Evolutionary conservation across 371 early-diverging fungal species (phyloP), one percentile per base, ranked within the genome.

Genomic region (Saksenaea vasiformis): DNA sequence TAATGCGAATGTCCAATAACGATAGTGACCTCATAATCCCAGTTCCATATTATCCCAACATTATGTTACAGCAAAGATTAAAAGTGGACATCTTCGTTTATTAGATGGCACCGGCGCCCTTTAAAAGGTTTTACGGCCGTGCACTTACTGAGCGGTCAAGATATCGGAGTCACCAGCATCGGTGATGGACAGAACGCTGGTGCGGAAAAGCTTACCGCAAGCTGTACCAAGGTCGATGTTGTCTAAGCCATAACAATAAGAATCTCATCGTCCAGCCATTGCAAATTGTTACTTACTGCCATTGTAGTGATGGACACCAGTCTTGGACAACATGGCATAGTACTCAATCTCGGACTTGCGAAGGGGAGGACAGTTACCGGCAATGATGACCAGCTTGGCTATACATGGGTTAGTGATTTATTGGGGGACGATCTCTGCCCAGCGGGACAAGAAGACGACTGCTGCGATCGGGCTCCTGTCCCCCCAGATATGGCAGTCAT

Each of bases 301-400:
- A 78, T 84, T 78, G 91, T 92, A 98, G 93, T 98, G 97, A 90
- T 95, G 96, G 71, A 98, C 98, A 86, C 88, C 89, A 77, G 97
- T 96, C 93, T 97, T 96, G 85, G 96, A 93, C 78, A 98, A 88
- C 98, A 98, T 98, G 82, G 98, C 98, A 86, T 97, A 97, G 94
- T 98, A 98, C 89, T 98, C 97, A 74, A 98, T 90, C 91, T 98
- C 98, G 62, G 95, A 94, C 89, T 96, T 97, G 82, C 98, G 89
- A 79, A 98, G 91, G 77, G 97, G 93, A 67, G 97, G 97, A 86
- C 94, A 93, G 93, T 98, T 98, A 76, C 93, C 94, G 69, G 97
- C 90, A 82, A 98, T 90, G 85, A 98, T 90, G 82, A 98, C 86
- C 73, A 97, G 89, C 92, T 95, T 96, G 86, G 96, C 94, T 92